Conservation (phyloP, 179 eudicot genomes). For the Dionaea muscipula region DNA sequence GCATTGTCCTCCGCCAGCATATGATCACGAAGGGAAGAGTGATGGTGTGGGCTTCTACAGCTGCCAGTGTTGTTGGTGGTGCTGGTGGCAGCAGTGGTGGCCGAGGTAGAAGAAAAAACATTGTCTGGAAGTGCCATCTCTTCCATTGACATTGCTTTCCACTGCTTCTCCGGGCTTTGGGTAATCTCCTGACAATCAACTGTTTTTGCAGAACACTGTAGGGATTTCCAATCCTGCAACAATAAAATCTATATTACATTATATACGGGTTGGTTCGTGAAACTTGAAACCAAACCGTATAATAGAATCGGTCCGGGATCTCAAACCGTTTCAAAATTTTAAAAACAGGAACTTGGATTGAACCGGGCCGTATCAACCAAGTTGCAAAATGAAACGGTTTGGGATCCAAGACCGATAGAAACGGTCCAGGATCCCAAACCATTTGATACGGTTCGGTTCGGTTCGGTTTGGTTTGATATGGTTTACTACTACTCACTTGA, state of each 20-base stretch:
- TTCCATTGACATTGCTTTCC: constrained; percentile 30
- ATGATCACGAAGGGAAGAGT: constrained; percentile 52
- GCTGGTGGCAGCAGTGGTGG: constrained; percentile 8
- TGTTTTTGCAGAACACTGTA: constrained; percentile 29
- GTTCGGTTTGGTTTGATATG: no score
- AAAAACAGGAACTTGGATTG: no score
- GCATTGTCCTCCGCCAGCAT: constrained; percentile 39
- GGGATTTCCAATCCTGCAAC: constrained; percentile 46
- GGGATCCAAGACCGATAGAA: no score
- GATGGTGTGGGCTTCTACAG: constrained; percentile 23
- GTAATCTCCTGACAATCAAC: constrained; percentile 52
- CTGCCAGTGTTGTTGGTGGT: background rate
- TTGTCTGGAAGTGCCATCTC: constrained; percentile 18
- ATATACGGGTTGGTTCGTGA: no score
- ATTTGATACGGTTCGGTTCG: no score
- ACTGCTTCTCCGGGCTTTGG: constrained; percentile 36
- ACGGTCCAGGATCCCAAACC: no score
- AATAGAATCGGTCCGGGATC: no score
- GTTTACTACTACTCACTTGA: no score
- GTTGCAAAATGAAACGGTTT: no score
- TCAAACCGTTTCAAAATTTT: no score
- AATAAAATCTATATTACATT: background rate
- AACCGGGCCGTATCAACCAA: no score
- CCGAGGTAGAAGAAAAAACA: constrained; percentile 17
- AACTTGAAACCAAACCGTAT: no score